Conservation (phyloP, 1,284 basidiomycete species). For the Ganoderma lucidum region DNA sequence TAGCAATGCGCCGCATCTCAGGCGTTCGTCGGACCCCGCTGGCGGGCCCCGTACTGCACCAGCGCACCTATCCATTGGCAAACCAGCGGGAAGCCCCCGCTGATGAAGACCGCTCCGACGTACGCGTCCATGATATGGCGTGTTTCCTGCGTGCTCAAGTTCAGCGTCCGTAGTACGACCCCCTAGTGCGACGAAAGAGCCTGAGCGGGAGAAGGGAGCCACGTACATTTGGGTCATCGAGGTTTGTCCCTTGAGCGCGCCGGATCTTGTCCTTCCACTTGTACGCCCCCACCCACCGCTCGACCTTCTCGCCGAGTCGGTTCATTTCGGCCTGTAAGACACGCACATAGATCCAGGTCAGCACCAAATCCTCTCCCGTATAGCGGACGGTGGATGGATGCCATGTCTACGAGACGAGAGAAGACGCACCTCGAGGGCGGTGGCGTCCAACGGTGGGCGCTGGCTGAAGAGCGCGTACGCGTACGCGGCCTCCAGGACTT, state of each 20-base stretch:
- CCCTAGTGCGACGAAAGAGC: slow-evolving; percentile 7
- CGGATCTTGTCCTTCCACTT: slow-evolving; percentile 63
- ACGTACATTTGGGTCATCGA: slow-evolving; percentile 59
- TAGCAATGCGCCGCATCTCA: neutral
- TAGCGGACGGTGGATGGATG: too few relatives aligned
- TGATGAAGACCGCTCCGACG: slow-evolving; percentile 67
- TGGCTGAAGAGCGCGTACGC: slow-evolving; percentile 60
- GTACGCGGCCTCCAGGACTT: slow-evolving; percentile 58
- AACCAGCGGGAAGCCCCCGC: slow-evolving; percentile 60
- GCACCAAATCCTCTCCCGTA: neutral
- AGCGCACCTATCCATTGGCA: slow-evolving; percentile 55
- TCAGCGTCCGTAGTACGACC: slow-evolving; percentile 9
- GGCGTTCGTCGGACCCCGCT: neutral
- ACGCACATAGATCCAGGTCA: slow-evolving; percentile 11
- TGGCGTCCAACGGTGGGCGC: slow-evolving; percentile 58
- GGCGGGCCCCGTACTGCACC: neutral
- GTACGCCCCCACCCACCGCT: slow-evolving; percentile 67
- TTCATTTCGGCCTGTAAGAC: slow-evolving; percentile 36
- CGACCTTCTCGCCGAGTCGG: slow-evolving; percentile 52
- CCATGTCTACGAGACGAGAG: neutral
- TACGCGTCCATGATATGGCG: slow-evolving; percentile 70
- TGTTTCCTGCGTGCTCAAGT: slow-evolving; percentile 56
- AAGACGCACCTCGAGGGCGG: slow-evolving; percentile 56
- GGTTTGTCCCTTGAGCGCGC: slow-evolving; percentile 51
- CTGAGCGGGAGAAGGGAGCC: neutral